Base-by-base conservation (phyloP, 805 yeast species). In the Saturnispora dispora region DNA sequence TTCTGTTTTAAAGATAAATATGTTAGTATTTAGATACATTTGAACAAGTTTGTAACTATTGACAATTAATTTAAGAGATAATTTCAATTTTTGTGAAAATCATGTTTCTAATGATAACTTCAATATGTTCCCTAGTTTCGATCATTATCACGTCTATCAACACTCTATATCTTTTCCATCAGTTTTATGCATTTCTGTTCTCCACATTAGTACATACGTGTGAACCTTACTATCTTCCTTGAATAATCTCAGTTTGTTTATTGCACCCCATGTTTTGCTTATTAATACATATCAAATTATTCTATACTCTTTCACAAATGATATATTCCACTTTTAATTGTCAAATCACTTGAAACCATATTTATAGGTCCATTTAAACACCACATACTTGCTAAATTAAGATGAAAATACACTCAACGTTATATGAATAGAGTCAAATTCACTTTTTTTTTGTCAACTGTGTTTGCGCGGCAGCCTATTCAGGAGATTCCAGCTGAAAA, bases 1-100 rank as follows among this genome's bases (percentile, higher is more conserved):
- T 91, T 78, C 57, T 55, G 45, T 51, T 23, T 4, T 11, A 46
- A 47, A 22, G 37, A 22, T 32, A 17, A 25, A 20, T 6, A 9
- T 18, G 20, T 40, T 23, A 53, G 51, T 55, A 54, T 50, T 55
- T 37, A 18, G 13, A 1, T 30, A 11, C n/a, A 11, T 2, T 3
- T 30, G 33, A 30, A 30, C n/a, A 13, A 30, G 33, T 27, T 27
- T 27, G 33, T 13, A 11, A 9, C 5, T 10, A 11, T 13, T 30
- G 33, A 30, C 33, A 30, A 30, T 30, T 30, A 30, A 9, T 30
- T 11, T 30, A 13, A 30, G 2, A 30, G 4, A 30, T 30, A 3
- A 11, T 9, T 9, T 13, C n/a, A 30, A 30, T 30, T 11, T 8
- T 30, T 30, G 11, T 30, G 33, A 30, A 30, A 30, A 30, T 13